Evolutionary conservation across 2,329 filamentous ascomycete species (phyloP), one percentile per base, ranked within the genome.

Genomic region (Ambrosiella xylebori): DNA sequence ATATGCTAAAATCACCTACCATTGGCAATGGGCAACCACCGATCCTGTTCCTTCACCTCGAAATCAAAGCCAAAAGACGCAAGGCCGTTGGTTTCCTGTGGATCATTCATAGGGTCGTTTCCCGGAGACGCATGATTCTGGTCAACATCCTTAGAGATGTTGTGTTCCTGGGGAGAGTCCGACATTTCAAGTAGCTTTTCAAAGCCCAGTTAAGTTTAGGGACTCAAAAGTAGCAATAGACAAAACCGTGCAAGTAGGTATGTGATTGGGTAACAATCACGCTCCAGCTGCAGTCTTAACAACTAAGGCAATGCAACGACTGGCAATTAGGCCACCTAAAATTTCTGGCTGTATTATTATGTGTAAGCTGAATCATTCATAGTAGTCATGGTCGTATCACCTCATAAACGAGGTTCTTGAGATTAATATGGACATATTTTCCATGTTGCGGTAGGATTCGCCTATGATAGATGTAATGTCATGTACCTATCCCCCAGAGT

Each of bases 11-110:
- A 15, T 13, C 73, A 93, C 93, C 81, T 81, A 98, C 93, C 93
- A 89, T 98, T 98, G 76, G 93, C 93, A 81, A 98, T 98, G 71
- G 93, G 93, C 71, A 98, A 81, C 93, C 93, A 98, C 79, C 93
- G 80, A 75, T 98, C 93, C 75, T 98, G 93, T 75, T 98, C 93
- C 79, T 97, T 97, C 73, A 97, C 91, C 75, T 97, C 91, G 71
- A 96, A 95, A 76, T 97, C 91, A 70, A 88, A 88, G 73, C 76
- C 82, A 73, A 85, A 78, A 71, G 80, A 84, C 72, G 79, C 79
- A 17, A 53, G 37, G 71, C 78, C 77, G 76, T 88, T 85, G 82
- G 81, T 79, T 75, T 87, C 84, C 73, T 84, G 80, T 74, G 79
- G 76, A 71, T 89, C 86, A 76, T 94, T 89, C 87, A 95, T 94